Evolutionary conservation across 2,329 filamentous ascomycete species (phyloP).

Genomic region (Aspergillus vadensis): DNA sequence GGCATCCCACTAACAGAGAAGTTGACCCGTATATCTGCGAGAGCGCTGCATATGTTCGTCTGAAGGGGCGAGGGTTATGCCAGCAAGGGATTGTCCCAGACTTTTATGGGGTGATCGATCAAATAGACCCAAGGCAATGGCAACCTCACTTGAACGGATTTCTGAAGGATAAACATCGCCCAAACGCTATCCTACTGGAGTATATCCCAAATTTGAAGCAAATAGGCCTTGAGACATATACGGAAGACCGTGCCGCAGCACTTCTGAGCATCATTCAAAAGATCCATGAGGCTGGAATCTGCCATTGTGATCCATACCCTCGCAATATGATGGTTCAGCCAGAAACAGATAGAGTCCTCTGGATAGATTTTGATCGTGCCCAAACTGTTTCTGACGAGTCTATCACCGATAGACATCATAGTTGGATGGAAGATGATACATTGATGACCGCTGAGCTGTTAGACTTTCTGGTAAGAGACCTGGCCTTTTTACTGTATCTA

Average conservation of each 20-base stretch:
- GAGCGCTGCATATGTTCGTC: constrained; percentile 3
- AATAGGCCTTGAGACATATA: constrained; percentile 16
- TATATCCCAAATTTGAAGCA: constrained; percentile 14
- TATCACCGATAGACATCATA: neutral
- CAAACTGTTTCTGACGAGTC: constrained; percentile 15
- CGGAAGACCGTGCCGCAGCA: constrained; percentile 2
- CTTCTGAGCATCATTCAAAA: constrained; percentile 15
- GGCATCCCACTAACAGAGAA: neutral
- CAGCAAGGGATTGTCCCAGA: constrained; percentile 2
- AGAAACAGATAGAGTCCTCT: constrained; percentile 14
- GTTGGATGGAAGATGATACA: neutral
- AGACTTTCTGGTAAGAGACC: too few species aligned
- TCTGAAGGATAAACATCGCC: constrained; percentile 8
- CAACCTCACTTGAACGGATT: constrained; percentile 10
- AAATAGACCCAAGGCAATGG: neutral
- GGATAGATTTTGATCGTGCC: constrained; percentile 23
- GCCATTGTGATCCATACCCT: constrained; percentile 20
- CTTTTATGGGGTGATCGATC: constrained; percentile 4
- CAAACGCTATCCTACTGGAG: constrained; percentile 22
- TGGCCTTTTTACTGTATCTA: too few species aligned
- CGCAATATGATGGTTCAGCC: constrained; percentile 19
- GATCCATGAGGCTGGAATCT: constrained; percentile 16
- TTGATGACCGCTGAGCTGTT: neutral
- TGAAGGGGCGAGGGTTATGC: constrained; percentile 5
- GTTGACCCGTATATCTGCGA: constrained; percentile 7